Percentiles rank a stretch among this genome's conserved stretches.
Evolutionary conservation across 257 asterid species (phyloP).

Genomic region (Voacanga thouarsii): DNA sequence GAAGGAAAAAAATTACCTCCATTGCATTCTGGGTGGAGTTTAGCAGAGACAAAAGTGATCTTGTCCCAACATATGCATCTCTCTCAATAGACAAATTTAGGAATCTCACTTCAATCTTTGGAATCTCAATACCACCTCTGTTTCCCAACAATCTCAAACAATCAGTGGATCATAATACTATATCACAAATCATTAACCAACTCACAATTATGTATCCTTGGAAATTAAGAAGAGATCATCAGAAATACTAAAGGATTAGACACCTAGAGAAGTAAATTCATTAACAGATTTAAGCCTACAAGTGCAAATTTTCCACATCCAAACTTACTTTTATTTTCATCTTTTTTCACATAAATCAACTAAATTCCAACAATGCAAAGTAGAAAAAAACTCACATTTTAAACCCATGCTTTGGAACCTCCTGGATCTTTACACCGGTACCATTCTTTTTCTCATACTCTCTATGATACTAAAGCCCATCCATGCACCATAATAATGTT

Average conservation of each 20-base stretch:
- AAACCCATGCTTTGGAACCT: too few relatives aligned
- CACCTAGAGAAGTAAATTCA: not conserved
- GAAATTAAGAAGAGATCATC: too few relatives aligned
- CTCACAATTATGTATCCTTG: too few relatives aligned
- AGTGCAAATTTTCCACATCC: not conserved
- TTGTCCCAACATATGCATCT: constrained; percentile 71
- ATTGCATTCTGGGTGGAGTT: constrained; percentile 67
- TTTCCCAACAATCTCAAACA: not conserved
- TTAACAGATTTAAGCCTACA: not conserved
- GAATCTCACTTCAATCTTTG: constrained; percentile 76
- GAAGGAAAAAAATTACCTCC: constrained; percentile 46
- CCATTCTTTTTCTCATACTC: too few relatives aligned
- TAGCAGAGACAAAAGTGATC: constrained; percentile 81
- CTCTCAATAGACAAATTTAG: constrained; percentile 67
- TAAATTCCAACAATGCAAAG: not conserved
- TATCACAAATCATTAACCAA: too few relatives aligned
- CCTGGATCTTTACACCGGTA: too few relatives aligned
- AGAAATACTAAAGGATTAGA: too few relatives aligned
- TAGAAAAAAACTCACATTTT: constrained; percentile 26
- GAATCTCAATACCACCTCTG: constrained; percentile 87
- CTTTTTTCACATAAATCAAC: not conserved
- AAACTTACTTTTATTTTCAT: not conserved
- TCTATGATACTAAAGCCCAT: too few relatives aligned
- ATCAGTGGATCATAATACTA: too few relatives aligned
- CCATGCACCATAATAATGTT: too few relatives aligned